These are phyloP conservation scores for Hamamelis virginiana DNA, from an alignment of 164 flowering plant genomes.

Conservation along the genomic window DNA sequence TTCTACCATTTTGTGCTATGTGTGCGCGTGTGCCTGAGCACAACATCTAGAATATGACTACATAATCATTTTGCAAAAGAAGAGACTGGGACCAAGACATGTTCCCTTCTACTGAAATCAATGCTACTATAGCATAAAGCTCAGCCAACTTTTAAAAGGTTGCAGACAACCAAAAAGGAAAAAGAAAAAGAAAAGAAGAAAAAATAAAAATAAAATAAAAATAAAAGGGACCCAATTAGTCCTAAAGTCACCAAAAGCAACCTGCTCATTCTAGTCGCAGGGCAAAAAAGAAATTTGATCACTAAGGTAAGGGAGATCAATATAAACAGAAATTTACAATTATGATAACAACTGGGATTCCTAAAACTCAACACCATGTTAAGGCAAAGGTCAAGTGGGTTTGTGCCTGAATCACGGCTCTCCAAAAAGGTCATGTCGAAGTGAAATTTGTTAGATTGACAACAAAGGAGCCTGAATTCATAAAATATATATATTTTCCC, in stretches of 20 bases:
- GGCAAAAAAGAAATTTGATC: constrained; percentile 6
- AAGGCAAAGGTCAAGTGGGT: constrained; percentile 7
- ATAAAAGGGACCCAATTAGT: constrained; percentile 20
- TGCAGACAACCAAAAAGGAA: constrained; percentile 16
- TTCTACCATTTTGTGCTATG: not conserved
- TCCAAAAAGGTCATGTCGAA: constrained; percentile 11
- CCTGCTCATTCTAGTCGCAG: constrained; percentile 7
- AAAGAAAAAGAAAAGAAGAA: no score
- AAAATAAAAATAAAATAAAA: no score
- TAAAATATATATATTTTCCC: constrained; percentile 2
- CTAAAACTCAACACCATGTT: constrained; percentile 21
- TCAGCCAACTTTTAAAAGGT: constrained; percentile 18
- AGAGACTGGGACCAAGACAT: constrained; percentile 18
- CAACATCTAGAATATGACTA: not conserved
- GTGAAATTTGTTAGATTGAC: constrained; percentile 6
- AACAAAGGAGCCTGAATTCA: constrained; percentile 6
- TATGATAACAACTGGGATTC: constrained; percentile 27
- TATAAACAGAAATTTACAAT: constrained; percentile 6
- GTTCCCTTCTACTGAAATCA: constrained; percentile 21
- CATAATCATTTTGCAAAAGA: constrained; percentile 15
- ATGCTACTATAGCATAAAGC: constrained; percentile 20
- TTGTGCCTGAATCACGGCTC: constrained; percentile 18
- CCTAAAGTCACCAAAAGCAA: constrained; percentile 12
- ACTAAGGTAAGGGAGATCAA: constrained; percentile 17
- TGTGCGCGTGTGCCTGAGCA: not conserved